Conservation (phyloP, 1,284 basidiomycete genomes). For the Cryptococcus neoformans region DNA sequence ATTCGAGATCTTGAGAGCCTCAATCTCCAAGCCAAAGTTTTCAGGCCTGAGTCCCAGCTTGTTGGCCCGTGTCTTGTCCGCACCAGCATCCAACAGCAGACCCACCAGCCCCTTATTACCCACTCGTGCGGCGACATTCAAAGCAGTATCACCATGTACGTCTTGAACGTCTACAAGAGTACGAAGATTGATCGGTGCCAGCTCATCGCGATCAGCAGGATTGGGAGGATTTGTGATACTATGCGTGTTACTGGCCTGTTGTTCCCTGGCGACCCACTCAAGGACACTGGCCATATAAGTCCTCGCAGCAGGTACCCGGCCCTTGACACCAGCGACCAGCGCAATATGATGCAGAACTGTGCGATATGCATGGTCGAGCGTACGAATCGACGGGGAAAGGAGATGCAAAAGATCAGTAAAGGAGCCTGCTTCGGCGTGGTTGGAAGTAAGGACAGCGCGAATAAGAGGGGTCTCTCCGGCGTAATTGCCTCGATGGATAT, state of each 20-base stretch:
- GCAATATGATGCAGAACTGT: slow-evolving; percentile 94
- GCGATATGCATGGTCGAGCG: slow-evolving; percentile 83
- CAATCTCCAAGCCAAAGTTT: slow-evolving; percentile 90
- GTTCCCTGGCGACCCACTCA: slow-evolving; percentile 49
- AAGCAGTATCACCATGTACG: slow-evolving; percentile 91
- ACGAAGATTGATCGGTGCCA: slow-evolving; percentile 53
- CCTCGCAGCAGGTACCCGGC: slow-evolving; percentile 75
- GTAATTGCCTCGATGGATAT: slow-evolving; percentile 85
- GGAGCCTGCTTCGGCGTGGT: slow-evolving; percentile 73
- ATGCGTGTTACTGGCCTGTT: slow-evolving; percentile 54
- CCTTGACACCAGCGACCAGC: slow-evolving; percentile 84
- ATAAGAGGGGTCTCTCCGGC: slow-evolving; percentile 94
- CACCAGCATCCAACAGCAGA: slow-evolving; percentile 81
- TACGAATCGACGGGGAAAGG: slow-evolving; percentile 66
- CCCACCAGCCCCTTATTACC: slow-evolving; percentile 86
- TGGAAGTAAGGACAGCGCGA: slow-evolving; percentile 84
- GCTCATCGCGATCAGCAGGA: not conserved
- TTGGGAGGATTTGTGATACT: not conserved
- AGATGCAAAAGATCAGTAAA: slow-evolving; percentile 67
- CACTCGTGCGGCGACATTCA: slow-evolving; percentile 92
- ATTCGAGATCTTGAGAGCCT: slow-evolving; percentile 58
- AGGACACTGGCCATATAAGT: slow-evolving; percentile 93
- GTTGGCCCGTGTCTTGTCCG: slow-evolving; percentile 87
- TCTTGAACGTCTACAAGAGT: slow-evolving; percentile 89
- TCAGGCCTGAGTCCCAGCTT: slow-evolving; percentile 88